Conservation (phyloP, 306 rosid genomes). For the Dryas octopetala region DNA sequence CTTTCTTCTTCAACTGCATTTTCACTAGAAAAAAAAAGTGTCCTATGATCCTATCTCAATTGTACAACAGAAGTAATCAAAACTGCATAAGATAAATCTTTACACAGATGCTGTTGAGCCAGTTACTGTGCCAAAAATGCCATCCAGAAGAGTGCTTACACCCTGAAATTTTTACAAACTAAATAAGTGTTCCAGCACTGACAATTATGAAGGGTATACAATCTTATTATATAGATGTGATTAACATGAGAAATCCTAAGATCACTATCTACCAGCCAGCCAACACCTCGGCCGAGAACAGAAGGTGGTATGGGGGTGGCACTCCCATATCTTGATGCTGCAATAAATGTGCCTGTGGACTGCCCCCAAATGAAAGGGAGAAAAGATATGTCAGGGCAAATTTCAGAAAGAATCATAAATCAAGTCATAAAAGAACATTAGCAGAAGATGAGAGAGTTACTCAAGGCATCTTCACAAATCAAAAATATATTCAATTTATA, state of each 20-base stretch:
- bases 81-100: constrained; percentile 3
- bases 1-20: neutral
- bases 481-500: neutral
- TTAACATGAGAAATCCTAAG: constrained; percentile 3
- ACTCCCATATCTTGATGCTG: constrained; percentile 79
- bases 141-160: constrained; percentile 65
- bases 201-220: neutral
- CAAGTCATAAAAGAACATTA: constrained; percentile 5
- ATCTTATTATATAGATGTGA: neutral
- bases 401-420: neutral
- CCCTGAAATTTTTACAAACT: constrained; percentile 55
- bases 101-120: constrained; percentile 91
- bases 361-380: constrained; percentile 31
- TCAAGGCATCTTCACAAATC: neutral
- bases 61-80: constrained; percentile 3
- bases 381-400: constrained; percentile 15
- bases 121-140: constrained; percentile 65
- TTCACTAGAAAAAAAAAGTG: neutral
- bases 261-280: constrained; percentile 75
- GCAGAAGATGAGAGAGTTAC: neutral
- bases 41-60: neutral
- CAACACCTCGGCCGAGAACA: constrained; percentile 77
- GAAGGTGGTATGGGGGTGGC: constrained; percentile 86
- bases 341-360: constrained; percentile 83
- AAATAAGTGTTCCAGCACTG: constrained; percentile 9